Percentiles rank a stretch among this genome's conserved stretches.
phyloP scores from a whole-genome alignment of 2,329 filamentous ascomycete genomes.

The Fusarium clavum region DNA sequence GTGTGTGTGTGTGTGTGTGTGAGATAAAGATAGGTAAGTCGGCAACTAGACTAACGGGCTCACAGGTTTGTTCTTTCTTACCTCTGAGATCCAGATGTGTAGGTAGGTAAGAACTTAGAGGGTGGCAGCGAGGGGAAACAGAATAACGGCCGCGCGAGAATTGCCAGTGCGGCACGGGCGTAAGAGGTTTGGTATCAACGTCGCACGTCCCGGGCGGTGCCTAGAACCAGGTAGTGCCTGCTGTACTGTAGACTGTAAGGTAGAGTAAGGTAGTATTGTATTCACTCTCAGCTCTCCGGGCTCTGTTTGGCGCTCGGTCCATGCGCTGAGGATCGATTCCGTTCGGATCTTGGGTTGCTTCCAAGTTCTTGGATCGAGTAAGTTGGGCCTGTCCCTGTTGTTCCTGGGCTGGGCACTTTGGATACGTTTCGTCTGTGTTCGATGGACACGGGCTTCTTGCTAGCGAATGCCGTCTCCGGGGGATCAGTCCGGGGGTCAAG shows the following conservation, averaged over 20 bases:
- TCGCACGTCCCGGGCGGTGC: neutral
- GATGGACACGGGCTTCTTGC: conserved; percentile 32
- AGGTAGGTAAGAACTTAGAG: conserved; percentile 30
- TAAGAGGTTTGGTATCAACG: conserved; percentile 2
- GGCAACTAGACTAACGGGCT: neutral
- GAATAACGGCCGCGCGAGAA: conserved; percentile 23
- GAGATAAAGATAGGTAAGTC: neutral
- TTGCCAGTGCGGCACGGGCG: conserved; percentile 25
- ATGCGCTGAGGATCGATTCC: conserved; percentile 31
- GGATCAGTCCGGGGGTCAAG: conserved; percentile 41
- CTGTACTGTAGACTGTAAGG: neutral
- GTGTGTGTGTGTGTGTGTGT: neutral
- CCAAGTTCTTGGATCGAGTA: conserved; percentile 41
- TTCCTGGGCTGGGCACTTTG: conserved; percentile 27
- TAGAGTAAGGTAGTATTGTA: conserved; percentile 9
- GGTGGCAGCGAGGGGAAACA: conserved; percentile 28
- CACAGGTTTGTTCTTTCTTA: neutral
- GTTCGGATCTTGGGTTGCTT: conserved; percentile 27
- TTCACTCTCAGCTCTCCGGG: conserved; percentile 4
- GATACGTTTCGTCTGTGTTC: conserved; percentile 28
- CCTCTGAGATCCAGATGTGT: conserved; percentile 19
- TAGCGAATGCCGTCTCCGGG: conserved; percentile 30
- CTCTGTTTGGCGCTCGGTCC: conserved; percentile 11
- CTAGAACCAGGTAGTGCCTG: neutral
- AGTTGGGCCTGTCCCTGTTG: conserved; percentile 32